Conservation (phyloP, 225 moss, liverwort and hornwort genomes). For the Physcomitrium patens region DNA sequence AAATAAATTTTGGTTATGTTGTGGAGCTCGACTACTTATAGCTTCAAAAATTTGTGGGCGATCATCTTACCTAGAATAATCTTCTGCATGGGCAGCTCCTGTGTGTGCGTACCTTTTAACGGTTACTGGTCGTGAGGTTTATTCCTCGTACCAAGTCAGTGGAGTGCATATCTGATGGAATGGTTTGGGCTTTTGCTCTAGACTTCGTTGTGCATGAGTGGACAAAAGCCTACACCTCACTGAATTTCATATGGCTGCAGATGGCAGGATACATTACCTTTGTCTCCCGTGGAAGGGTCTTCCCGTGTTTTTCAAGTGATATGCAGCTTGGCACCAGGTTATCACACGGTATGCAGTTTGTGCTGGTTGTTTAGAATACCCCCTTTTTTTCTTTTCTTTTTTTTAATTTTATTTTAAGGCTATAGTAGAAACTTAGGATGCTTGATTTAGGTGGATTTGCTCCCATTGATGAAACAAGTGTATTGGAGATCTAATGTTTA, state of each 20-base stretch:
- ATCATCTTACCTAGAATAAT: background rate
- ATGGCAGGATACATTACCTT: conserved; percentile 96
- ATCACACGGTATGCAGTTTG: conserved; percentile 71
- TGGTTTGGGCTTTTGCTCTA: conserved; percentile 4
- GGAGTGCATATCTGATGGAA: background rate
- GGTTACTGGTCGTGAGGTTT: background rate
- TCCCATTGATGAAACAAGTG: conserved; percentile 12
- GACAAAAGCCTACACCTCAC: conserved; percentile 17
- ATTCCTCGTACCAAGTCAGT: background rate
- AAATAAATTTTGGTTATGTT: background rate
- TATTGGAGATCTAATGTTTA: background rate
- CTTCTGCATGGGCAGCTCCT: background rate
- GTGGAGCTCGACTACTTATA: conserved; percentile 9
- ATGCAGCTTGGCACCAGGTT: conserved; percentile 91
- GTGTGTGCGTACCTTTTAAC: conserved; percentile 6
- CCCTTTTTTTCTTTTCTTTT: no score
- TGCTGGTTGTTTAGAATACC: background rate
- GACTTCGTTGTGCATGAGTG: conserved; percentile 2
- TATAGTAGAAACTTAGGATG: no score
- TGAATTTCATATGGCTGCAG: conserved; percentile 51
- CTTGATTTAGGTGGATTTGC: background rate
- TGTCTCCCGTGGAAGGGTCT: conserved; percentile 93
- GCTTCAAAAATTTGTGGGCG: background rate
- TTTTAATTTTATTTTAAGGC: no score
- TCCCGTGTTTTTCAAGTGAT: conserved; percentile 94